Evolutionary conservation across 78 protist genomes (phyloP), one percentile per base, ranked within the genome.

Genomic region (Polysphondylium violaceum): DNA sequence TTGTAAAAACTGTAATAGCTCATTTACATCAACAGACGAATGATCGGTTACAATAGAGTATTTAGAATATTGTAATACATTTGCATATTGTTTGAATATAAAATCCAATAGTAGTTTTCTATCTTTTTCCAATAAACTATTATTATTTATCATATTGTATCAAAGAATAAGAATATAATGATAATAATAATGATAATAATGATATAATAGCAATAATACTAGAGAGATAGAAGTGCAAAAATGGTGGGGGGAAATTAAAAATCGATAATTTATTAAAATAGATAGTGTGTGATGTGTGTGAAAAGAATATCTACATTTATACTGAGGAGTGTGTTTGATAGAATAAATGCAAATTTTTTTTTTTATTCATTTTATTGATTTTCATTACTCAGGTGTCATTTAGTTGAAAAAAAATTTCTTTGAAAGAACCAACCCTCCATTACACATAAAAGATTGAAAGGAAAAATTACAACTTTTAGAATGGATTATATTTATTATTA

Each of bases 51-150:
- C 35, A 27, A 41, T 44, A 35, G 74, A 6, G 27, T 29, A 44
- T 38, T 53, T 44, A 29, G 74, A 47, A 27, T 79, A 47, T 36
- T 55, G 51, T 27, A 79, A 33, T 25, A 12, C 31, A n/a, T 53
- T 38, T 27, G 76, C 19, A 51, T 53, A 51, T 27, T 38, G 58
- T 35, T 64, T 36, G 12, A 50, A 67, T 50, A 79, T 67, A 40
- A 65, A 79, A n/a, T 79, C 89, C 11, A 79, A 58, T 25, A 79
- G 16, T 31, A 35, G 23, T 12, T 36, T 68, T 79, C 59, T 79
- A 55, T 79, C 89, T 33, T 67, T 79, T 44, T 79, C 89, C 2
- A 79, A 21, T 43, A 60, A 60, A 27, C 11, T 47, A 14, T 47
- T 47, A 14, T 47, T 47, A 47, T 47, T 47, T 47, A 47, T 47